Evolutionary conservation across 768 basidiomycete species (phyloP).

Genomic region (Boletus huronensis): DNA sequence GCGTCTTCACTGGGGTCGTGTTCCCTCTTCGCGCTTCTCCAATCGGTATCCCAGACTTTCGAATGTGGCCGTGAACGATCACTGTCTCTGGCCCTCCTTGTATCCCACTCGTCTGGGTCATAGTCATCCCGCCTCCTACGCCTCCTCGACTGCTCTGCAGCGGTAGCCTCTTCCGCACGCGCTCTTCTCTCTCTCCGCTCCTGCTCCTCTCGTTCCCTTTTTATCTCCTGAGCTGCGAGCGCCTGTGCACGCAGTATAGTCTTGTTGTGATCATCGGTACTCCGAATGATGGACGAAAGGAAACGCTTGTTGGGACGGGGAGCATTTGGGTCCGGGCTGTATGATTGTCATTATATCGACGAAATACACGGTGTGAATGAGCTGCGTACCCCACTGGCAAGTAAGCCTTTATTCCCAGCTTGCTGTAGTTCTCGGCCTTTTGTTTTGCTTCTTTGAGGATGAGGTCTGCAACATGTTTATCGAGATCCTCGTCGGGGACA

Average conservation of each 20-base stretch:
- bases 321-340: constrained; percentile 64
- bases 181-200: constrained; percentile 58
- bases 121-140: constrained; percentile 32
- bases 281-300: constrained; percentile 80
- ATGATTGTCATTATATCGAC: not conserved
- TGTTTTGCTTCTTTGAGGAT: constrained; percentile 91
- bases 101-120: constrained; percentile 30
- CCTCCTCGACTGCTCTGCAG: constrained; percentile 54
- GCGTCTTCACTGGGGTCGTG: constrained; percentile 40
- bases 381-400: constrained; percentile 52
- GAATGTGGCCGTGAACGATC: constrained; percentile 46
- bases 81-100: constrained; percentile 38
- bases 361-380: constrained; percentile 3
- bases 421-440: constrained; percentile 77
- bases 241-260: constrained; percentile 74
- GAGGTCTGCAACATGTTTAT: constrained; percentile 87
- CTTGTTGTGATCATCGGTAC: constrained; percentile 94
- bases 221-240: constrained; percentile 67
- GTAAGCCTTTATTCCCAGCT: constrained; percentile 78
- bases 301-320: constrained; percentile 84
- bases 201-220: constrained; percentile 61
- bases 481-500: constrained; percentile 81
- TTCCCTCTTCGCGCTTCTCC: constrained; percentile 43
- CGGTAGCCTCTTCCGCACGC: constrained; percentile 73
- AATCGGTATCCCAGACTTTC: constrained; percentile 39